Conservation (phyloP, 2,329 filamentous ascomycete species). For the Juglanconis juglandina region DNA sequence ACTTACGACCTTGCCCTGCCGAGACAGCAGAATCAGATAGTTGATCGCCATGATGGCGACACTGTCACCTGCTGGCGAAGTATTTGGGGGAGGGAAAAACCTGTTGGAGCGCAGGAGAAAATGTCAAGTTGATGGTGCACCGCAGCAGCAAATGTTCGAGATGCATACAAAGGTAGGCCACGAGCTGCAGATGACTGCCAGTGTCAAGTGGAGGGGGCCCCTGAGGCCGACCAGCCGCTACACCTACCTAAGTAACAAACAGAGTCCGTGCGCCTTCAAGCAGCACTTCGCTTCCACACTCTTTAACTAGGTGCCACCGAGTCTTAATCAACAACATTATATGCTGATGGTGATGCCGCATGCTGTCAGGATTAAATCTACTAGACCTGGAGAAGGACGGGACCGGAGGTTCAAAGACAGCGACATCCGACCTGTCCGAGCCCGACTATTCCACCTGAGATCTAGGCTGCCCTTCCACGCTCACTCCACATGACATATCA, state of each 20-base stretch:
- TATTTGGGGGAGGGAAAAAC: neutral
- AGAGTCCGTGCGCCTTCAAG: neutral
- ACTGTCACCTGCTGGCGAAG: slow-evolving; percentile 8
- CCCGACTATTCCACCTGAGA: too few relatives aligned
- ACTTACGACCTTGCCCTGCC: slow-evolving; percentile 98
- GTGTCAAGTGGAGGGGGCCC: neutral
- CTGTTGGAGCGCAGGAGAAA: neutral
- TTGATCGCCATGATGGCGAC: slow-evolving; percentile 44
- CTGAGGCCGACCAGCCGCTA: neutral
- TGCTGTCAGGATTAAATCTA: too few relatives aligned
- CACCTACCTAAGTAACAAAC: neutral
- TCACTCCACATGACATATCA: neutral
- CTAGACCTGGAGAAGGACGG: neutral
- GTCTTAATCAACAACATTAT: neutral
- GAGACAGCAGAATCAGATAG: slow-evolving; percentile 94
- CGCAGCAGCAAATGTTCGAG: neutral
- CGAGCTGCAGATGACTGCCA: neutral
- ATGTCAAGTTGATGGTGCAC: neutral
- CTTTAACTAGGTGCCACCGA: neutral
- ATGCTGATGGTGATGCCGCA: neutral
- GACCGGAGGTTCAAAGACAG: slow-evolving; percentile 1
- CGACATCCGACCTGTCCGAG: slow-evolving; percentile 1
- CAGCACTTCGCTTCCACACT: neutral
- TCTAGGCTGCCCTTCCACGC: neutral
- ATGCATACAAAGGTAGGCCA: slow-evolving; percentile 9